These are phyloP conservation scores for Penicillium sclerotigenum DNA, from an alignment of 2,329 filamentous ascomycete species.

Conservation along the genomic window DNA sequence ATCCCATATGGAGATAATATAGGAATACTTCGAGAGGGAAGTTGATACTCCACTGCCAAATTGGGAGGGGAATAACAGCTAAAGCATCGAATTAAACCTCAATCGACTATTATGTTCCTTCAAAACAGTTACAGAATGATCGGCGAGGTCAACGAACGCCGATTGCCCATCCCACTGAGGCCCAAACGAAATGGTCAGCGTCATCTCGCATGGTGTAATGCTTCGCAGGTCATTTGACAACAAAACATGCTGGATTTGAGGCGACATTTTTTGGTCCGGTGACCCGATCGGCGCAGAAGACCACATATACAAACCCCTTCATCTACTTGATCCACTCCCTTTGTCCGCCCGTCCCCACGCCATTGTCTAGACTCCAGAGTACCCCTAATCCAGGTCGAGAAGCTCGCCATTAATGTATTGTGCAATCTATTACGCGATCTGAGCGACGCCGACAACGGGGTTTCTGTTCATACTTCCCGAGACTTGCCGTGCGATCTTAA, in stretches of 20 bases:
- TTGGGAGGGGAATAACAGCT: slow-evolving; percentile 57
- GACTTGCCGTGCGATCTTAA: slow-evolving; percentile 5
- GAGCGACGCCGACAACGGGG: slow-evolving; percentile 9
- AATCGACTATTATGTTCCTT: neutral
- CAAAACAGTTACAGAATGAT: slow-evolving; percentile 59
- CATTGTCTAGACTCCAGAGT: slow-evolving; percentile 6
- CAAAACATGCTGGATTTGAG: slow-evolving; percentile 53
- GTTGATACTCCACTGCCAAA: slow-evolving; percentile 6
- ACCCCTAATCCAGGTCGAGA: slow-evolving; percentile 21
- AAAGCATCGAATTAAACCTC: neutral
- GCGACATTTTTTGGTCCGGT: slow-evolving; percentile 41
- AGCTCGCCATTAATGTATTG: slow-evolving; percentile 18
- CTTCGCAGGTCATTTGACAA: slow-evolving; percentile 46
- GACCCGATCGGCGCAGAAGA: slow-evolving; percentile 36
- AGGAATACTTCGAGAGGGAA: neutral
- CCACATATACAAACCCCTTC: neutral
- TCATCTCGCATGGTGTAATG: slow-evolving; percentile 55
- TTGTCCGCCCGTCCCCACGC: slow-evolving; percentile 6
- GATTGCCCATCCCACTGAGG: slow-evolving; percentile 62
- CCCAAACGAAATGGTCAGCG: slow-evolving; percentile 57
- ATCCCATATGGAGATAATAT: neutral
- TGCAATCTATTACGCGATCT: slow-evolving; percentile 18
- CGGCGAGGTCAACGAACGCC: slow-evolving; percentile 64
- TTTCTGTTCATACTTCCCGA: slow-evolving; percentile 15
- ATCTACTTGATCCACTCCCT: neutral